Conservation (phyloP, 768 basidiomycete genomes). For the Naematelia encephala region DNA sequence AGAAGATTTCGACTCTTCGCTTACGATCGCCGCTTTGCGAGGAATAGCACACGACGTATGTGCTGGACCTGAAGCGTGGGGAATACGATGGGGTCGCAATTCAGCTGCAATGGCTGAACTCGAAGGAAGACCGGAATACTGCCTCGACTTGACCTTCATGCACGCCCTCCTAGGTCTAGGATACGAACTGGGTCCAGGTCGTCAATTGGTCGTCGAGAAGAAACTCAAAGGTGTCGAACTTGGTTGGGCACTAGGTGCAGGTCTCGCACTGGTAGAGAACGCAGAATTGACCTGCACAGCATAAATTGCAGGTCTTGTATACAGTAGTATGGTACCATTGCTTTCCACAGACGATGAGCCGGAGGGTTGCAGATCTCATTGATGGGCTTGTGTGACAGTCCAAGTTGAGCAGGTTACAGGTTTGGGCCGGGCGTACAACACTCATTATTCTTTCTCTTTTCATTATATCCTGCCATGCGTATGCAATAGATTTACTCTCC, state of each 20-base stretch:
- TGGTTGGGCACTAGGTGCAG: slow-evolving; percentile 86
- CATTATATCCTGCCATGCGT: neutral
- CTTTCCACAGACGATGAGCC: too few relatives aligned
- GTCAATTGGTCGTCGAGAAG: slow-evolving; percentile 72
- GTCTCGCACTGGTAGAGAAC: slow-evolving; percentile 50
- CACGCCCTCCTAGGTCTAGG: slow-evolving; percentile 78
- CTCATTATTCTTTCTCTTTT: too few relatives aligned
- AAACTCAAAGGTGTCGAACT: slow-evolving; percentile 83
- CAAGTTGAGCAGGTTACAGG: too few relatives aligned
- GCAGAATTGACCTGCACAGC: slow-evolving; percentile 48
- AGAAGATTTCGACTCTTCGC: slow-evolving; percentile 13
- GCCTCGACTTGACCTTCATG: slow-evolving; percentile 94
- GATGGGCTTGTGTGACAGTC: too few relatives aligned
- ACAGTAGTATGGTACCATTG: too few relatives aligned
- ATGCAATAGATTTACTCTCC: neutral
- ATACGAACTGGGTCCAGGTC: slow-evolving; percentile 74
- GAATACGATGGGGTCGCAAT: slow-evolving; percentile 48
- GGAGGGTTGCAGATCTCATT: too few relatives aligned
- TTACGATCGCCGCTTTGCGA: slow-evolving; percentile 63
- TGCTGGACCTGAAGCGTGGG: slow-evolving; percentile 63
- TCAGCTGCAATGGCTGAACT: slow-evolving; percentile 64
- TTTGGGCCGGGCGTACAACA: too few relatives aligned
- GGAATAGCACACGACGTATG: slow-evolving; percentile 70
- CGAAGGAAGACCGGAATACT: slow-evolving; percentile 82
- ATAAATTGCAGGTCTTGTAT: slow-evolving; percentile 21